Evolutionary conservation across 1,284 basidiomycete genomes (phyloP), one percentile per base, ranked within the genome.

Genomic region (Fomitopsis betulina): DNA sequence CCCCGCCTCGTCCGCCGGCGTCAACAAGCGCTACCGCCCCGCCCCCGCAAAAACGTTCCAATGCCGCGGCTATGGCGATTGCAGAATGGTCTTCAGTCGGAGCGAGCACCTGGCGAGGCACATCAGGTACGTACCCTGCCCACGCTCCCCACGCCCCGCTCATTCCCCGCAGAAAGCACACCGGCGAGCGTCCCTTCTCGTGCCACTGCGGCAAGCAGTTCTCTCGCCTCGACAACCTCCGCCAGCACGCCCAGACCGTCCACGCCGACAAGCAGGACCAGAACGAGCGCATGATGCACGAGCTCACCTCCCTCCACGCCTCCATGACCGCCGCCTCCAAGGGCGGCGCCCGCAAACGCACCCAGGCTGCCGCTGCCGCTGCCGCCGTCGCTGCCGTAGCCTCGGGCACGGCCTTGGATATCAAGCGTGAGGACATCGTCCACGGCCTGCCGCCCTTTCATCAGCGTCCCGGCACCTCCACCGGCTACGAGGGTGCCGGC

Each of bases 201-300:
- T 98, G 96, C 71, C 95, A 98, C 70, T 98, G 96, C 76, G 85
- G 87, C 30, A 96, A 97, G 72, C 89, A 96, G 60, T 98, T 98
- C 71, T 96, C 94, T 17, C 88, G 96, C 25, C 87, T 98, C 68
- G 96, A 98, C 78, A 98, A 98, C 71, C 83, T 98, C 12, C 87
- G 96, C 50, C 96, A 98, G 70, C 96, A 98, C 73, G 93, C 95
- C 0, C 91, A 96, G 76, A 97, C 95, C 3, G 94, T 97, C 2
- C 96, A 98, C 69, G 87, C 94, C 27, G 94, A 97, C 70, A 91
- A 91, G 75, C 83, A 83, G 69, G 88, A 91, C 0, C 83, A 88
- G 70, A 98, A 98, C 78, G 93, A 96, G 71, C 77, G 82, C 47
- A 95, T 96, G 91, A 93, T 96, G 85, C 85, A 88, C 63, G 90